Evolutionary conservation across 768 basidiomycete genomes (phyloP).

Genomic region (Sporobolomyces pararoseus): DNA sequence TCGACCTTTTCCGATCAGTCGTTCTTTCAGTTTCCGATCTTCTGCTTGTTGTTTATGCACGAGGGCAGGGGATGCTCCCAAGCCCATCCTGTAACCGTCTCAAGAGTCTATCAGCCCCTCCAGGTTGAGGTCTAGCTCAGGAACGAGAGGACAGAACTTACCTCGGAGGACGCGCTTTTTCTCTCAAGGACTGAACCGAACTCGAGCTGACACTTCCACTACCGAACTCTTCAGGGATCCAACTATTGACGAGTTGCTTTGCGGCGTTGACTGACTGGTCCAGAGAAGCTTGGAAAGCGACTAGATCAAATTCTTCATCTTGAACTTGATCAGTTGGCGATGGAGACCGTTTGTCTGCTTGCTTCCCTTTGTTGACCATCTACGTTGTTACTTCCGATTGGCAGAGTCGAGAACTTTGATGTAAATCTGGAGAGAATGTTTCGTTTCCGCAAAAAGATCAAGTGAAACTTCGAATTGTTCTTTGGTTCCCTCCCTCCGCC

Average conservation of each 20-base stretch:
- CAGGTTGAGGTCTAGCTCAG: not conserved
- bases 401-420: no score
- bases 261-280: constrained; percentile 20
- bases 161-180: constrained; percentile 23
- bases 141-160: not conserved
- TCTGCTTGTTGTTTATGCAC: constrained; percentile 29
- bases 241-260: constrained; percentile 18
- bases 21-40: constrained; percentile 24
- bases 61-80: constrained; percentile 24
- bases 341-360: not conserved
- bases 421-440: no score
- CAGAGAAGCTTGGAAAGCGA: constrained; percentile 22
- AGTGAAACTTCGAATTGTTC: no score
- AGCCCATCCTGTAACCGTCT: constrained; percentile 25
- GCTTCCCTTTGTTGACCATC: not conserved
- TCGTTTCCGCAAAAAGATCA: no score
- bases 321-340: not conserved
- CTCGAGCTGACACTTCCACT: not conserved
- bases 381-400: no score
- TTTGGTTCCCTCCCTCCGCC: no score
- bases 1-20: constrained; percentile 4
- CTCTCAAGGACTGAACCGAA: constrained; percentile 13
- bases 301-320: constrained; percentile 10
- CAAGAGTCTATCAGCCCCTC: not conserved
- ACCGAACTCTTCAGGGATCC: constrained; percentile 18